These are phyloP conservation scores for Cryomyces minteri DNA, from an alignment of 495 filamentous ascomycete genomes.

Conservation along the genomic window DNA sequence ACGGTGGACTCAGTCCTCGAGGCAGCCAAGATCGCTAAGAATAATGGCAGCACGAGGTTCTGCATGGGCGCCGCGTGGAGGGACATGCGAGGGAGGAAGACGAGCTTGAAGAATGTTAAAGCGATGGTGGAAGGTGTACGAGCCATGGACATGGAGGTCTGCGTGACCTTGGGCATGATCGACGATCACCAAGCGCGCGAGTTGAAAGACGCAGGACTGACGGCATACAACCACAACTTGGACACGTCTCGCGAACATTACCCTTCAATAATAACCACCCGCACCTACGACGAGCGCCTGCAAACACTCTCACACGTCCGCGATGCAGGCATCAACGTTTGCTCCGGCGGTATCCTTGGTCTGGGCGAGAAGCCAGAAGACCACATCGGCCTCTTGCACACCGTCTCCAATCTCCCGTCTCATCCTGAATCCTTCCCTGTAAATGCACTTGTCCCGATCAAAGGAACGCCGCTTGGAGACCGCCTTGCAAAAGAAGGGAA, in stretches of 20 bases:
- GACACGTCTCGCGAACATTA: conserved; percentile 79
- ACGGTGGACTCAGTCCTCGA: conserved; percentile 59
- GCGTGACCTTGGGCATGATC: conserved; percentile 81
- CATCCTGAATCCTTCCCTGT: conserved; percentile 78
- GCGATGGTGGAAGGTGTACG: conserved; percentile 63
- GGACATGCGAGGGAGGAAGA: conserved; percentile 78
- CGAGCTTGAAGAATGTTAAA: conserved; percentile 55
- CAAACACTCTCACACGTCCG: conserved; percentile 55
- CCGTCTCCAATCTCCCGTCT: conserved; percentile 50
- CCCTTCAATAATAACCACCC: conserved; percentile 59
- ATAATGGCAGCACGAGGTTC: conserved; percentile 67
- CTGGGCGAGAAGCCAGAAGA: conserved; percentile 58
- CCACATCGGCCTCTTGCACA: conserved; percentile 61
- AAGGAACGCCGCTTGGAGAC: conserved; percentile 64
- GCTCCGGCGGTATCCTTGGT: conserved; percentile 66
- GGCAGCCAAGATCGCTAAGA: conserved; percentile 56
- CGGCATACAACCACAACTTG: conserved; percentile 80
- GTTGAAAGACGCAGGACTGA: conserved; percentile 63
- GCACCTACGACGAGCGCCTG: conserved; percentile 68
- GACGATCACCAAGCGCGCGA: conserved; percentile 57
- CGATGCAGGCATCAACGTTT: conserved; percentile 70
- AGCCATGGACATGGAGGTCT: conserved; percentile 68
- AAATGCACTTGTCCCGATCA: conserved; percentile 71
- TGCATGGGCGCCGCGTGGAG: conserved; percentile 88
- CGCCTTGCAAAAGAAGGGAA: not conserved